These are phyloP conservation scores for Lolium perenne DNA, from an alignment of 176 grass and related monocot genomes.

Conservation along the genomic window DNA sequence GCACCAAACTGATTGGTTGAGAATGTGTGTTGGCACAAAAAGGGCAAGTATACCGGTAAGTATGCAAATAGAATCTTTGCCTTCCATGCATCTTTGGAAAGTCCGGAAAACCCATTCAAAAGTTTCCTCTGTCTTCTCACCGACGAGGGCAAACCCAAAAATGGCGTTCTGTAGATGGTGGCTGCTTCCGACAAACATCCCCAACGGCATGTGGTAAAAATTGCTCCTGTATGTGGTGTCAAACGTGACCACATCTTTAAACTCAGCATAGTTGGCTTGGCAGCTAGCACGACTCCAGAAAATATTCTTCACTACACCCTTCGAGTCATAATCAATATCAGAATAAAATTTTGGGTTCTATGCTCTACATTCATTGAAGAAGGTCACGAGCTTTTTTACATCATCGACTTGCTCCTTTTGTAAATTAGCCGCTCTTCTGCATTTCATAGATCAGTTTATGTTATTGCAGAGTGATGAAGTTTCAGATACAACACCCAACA, in stretches of 20 bases:
- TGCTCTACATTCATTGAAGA: neutral
- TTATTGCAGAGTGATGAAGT: neutral
- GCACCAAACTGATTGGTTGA: too few species aligned
- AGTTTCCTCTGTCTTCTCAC: neutral
- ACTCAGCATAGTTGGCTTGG: neutral
- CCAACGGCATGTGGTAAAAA: neutral
- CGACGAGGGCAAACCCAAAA: neutral
- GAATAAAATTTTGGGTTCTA: too few species aligned
- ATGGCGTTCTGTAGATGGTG: neutral
- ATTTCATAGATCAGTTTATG: neutral
- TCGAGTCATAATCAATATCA: too few species aligned
- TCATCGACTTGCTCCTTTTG: neutral
- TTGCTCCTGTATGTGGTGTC: neutral
- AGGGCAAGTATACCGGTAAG: too few species aligned
- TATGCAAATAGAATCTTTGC: too few species aligned
- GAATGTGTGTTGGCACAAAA: too few species aligned
- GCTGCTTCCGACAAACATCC: neutral
- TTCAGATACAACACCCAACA: too few species aligned
- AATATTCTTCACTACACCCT: neutral
- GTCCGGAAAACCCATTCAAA: neutral
- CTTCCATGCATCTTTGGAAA: neutral
- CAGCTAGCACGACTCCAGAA: slow-evolving; percentile 1
- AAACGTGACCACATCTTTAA: neutral
- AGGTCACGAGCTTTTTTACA: neutral
- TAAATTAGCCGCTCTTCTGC: neutral